Percentiles rank a stretch among this genome's conserved stretches.
phyloP scores from a whole-genome alignment of 257 asterid genomes.

The Gentiana straminea region DNA sequence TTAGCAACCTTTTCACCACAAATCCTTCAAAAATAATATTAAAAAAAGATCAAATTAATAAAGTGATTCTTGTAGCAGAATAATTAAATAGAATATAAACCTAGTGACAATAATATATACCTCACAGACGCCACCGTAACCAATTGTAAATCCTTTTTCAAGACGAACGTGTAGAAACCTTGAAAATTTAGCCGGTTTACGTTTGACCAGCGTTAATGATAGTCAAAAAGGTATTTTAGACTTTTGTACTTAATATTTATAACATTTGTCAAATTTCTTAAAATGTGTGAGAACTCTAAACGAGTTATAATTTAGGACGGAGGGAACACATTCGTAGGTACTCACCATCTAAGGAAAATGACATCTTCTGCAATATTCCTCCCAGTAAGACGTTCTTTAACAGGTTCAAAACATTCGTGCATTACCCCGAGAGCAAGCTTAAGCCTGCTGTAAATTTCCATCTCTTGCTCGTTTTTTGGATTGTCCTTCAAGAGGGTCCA shows the following conservation, averaged over 20 bases:
- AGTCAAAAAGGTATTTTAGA: no score
- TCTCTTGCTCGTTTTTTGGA: no score
- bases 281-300: no score
- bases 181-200: slow-evolving; percentile 65
- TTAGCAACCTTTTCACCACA: slow-evolving; percentile 80
- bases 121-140: slow-evolving; percentile 73
- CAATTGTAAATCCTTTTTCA: slow-evolving; percentile 66
- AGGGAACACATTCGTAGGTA: neutral
- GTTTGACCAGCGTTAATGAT: slow-evolving; percentile 48
- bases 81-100: slow-evolving; percentile 6
- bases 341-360: slow-evolving; percentile 70
- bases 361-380: slow-evolving; percentile 75
- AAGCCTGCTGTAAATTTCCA: slow-evolving; percentile 59
- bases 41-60: slow-evolving; percentile 2
- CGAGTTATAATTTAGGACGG: no score
- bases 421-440: slow-evolving; percentile 67
- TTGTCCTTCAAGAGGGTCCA: no score
- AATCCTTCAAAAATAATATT: slow-evolving; percentile 39
- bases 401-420: slow-evolving; percentile 88
- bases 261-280: no score
- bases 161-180: slow-evolving; percentile 68
- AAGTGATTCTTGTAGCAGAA: slow-evolving; percentile 9
- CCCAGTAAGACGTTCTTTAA: slow-evolving; percentile 52
- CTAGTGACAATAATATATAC: slow-evolving; percentile 25
- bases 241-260: no score